phyloP scores from a whole-genome alignment of 2,329 filamentous ascomycete species.

The Colletotrichum tropicale region DNA sequence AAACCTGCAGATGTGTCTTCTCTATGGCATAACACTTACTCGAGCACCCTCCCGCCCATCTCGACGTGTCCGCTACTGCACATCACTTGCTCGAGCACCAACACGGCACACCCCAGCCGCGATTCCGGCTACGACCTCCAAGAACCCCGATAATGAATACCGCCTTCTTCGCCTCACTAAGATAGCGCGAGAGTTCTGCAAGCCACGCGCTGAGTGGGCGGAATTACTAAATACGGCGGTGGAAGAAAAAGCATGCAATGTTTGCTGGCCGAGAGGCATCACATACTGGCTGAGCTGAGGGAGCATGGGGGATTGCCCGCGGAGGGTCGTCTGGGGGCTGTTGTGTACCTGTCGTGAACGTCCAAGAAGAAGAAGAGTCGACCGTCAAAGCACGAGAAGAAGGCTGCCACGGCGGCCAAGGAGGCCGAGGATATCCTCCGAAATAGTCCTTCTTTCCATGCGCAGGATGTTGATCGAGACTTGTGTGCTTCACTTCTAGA shows the following conservation, averaged over 20 bases:
- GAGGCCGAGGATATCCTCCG: neutral
- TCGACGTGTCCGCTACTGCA: too few relatives aligned
- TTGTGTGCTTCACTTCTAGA: too few relatives aligned
- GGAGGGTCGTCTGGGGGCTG: neutral
- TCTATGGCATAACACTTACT: too few relatives aligned
- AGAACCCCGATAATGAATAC: neutral
- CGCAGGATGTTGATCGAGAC: neutral
- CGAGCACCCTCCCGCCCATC: too few relatives aligned
- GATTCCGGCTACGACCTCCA: neutral
- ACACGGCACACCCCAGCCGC: neutral
- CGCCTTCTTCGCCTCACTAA: neutral
- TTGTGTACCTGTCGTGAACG: neutral
- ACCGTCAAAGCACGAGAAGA: neutral
- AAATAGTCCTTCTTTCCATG: neutral
- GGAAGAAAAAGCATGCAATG: neutral
- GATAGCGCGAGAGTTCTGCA: neutral
- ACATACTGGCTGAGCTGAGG: neutral
- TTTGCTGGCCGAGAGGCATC: neutral
- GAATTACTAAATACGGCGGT: neutral
- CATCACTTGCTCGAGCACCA: fast-evolving
- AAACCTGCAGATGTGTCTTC: too few relatives aligned
- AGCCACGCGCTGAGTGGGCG: neutral
- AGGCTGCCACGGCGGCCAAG: neutral
- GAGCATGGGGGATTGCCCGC: neutral
- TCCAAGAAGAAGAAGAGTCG: neutral